These are phyloP conservation scores for Scheffersomyces stipitis DNA, from an alignment of 805 yeast species.

Conservation along the genomic window DNA sequence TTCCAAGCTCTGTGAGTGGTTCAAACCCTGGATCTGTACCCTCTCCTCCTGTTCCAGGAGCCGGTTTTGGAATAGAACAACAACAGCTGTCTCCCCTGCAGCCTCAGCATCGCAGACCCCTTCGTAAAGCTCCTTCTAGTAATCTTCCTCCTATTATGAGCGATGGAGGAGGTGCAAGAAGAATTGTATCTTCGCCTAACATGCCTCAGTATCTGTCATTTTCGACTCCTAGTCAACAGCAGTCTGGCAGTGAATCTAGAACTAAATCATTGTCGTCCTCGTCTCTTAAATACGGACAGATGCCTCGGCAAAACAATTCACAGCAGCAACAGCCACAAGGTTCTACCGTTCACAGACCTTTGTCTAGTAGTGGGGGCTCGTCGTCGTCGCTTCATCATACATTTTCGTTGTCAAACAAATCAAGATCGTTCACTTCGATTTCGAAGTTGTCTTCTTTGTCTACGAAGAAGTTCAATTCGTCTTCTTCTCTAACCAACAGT, in stretches of 20 bases:
- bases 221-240: slow-evolving; percentile 2
- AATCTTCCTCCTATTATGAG: slow-evolving; percentile 14
- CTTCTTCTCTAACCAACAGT: slow-evolving; percentile 27
- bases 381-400: slow-evolving; percentile 28
- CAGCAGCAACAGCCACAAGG: slow-evolving; percentile 5
- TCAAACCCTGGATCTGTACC: no score
- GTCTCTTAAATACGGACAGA: slow-evolving; percentile 11
- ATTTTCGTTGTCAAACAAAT: slow-evolving; percentile 38
- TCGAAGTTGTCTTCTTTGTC: slow-evolving; percentile 41
- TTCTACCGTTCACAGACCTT: slow-evolving; percentile 11
- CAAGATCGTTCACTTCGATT: slow-evolving; percentile 42
- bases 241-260: slow-evolving; percentile 10
- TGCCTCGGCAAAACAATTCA: not conserved
- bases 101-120: slow-evolving; percentile 11
- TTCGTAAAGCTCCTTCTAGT: slow-evolving; percentile 17
- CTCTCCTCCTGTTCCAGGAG: no score
- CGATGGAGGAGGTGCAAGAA: slow-evolving; percentile 10
- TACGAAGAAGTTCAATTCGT: slow-evolving; percentile 38
- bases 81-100: slow-evolving; percentile 1
- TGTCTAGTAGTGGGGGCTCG: slow-evolving; percentile 16
- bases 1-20: no score
- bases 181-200: slow-evolving; percentile 33
- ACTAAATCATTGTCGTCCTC: slow-evolving; percentile 32
- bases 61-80: no score
- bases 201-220: slow-evolving; percentile 13